Evolutionary conservation across 441 rosid species (phyloP), one percentile per base, ranked within the genome.

Genomic region (Gossypium lobatum): DNA sequence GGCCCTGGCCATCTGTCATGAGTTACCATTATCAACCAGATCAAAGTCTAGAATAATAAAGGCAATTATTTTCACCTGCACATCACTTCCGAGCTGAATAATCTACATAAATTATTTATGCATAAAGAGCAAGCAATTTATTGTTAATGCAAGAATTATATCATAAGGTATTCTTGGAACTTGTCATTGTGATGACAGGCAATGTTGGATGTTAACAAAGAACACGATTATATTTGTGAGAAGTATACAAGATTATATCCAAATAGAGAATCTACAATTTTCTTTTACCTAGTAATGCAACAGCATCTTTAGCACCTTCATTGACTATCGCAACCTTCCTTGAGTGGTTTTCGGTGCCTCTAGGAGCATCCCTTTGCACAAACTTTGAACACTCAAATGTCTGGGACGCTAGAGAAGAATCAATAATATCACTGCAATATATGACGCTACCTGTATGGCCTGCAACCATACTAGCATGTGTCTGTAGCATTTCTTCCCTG

Each of bases 301-400:
- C 81, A 70, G 83, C 81, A 79, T 88, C 94, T 60, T 93, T 93
- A 4, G 96, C 92, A 37, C 97, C 98, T 90, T 95, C 98, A 80
- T 89, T 95, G 50, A 95, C 77, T 48, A 95, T 79, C 55, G 80
- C 48, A 73, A 95, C 93, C 83, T 87, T 91, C 77, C 80, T 85
- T 53, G 55, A 61, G 72, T 73, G 60, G 70, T 72, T 72, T 48
- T 69, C 34, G 3, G 63, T 62, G 21, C 54, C 73, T 4, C 17
- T 61, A 74, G 48, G 48, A 48, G 55, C 57, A 59, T 79, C 76
- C 52, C 42, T 73, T 80, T 73, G 76, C 57, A 69, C 70, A 70
- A 20, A 57, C 50, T 79, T 62, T 54, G 73, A 59, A 78, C 55
- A 2, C 48, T 65, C 42, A 53, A 57, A 66, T 58, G 59, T 58